Percentiles rank a stretch among this genome's conserved stretches.
phyloP scores from a whole-genome alignment of 106 monocot species.

The Dioscorea alata region DNA sequence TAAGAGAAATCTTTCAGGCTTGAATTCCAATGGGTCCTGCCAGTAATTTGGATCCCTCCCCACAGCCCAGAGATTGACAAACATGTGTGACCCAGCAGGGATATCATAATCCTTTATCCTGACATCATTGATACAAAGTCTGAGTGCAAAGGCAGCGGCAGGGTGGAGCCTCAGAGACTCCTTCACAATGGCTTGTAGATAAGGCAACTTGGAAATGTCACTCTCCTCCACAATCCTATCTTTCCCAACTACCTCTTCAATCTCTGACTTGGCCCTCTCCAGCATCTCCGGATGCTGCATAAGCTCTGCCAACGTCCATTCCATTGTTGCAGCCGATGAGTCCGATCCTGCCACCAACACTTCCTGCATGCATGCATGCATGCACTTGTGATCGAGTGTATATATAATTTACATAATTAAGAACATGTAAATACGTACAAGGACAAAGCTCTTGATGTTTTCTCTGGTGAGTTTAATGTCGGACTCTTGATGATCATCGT shows the following conservation, averaged over 20 bases:
- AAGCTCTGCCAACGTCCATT: constrained; percentile 25
- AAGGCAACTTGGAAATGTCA: constrained; percentile 28
- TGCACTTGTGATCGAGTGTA: no score
- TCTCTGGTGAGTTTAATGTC: constrained; percentile 16
- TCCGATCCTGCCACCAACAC: constrained; percentile 24
- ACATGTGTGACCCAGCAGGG: constrained; percentile 7
- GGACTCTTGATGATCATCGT: no score
- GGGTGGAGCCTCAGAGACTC: constrained; percentile 43
- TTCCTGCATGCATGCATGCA: no score
- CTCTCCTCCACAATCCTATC: constrained; percentile 16
- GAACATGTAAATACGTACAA: constrained; percentile 6
- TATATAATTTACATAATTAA: not conserved
- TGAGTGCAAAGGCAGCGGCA: constrained; percentile 6
- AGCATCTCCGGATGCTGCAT: constrained; percentile 12
- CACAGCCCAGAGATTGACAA: constrained; percentile 34
- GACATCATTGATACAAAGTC: no score
- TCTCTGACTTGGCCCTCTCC: constrained; percentile 6
- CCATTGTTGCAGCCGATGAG: constrained; percentile 5
- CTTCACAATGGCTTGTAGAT: constrained; percentile 32
- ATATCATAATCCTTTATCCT: not conserved
- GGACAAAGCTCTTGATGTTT: constrained; percentile 22
- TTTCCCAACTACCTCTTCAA: constrained; percentile 11
- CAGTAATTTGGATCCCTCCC: constrained; percentile 29
- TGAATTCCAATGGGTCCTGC: constrained; percentile 17
- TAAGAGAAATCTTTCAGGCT: constrained; percentile 6